Evolutionary conservation across 352 stramenopile species (phyloP).

Genomic region (Globisporangium nagaii): DNA sequence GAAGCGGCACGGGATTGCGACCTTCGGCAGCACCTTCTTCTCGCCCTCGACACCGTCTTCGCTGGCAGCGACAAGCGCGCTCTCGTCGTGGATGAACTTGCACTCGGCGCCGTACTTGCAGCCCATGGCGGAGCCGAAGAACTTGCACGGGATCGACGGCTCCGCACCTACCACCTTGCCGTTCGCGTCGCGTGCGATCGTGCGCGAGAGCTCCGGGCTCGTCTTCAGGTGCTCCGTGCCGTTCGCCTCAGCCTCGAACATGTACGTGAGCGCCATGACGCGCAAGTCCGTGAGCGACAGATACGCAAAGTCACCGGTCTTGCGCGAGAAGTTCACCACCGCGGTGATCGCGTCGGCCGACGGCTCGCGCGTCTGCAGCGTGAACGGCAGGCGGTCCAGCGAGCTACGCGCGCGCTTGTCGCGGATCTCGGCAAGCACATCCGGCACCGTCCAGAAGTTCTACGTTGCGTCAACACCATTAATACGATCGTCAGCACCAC

Average conservation of each 20-base stretch:
- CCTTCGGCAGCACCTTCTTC: conserved; percentile 35
- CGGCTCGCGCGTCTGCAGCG: conserved; percentile 71
- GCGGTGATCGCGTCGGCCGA: conserved; percentile 75
- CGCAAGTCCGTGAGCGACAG: conserved; percentile 83
- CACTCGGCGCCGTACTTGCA: conserved; percentile 80
- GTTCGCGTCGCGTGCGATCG: conserved; percentile 53
- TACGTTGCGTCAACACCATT: conserved; percentile 6
- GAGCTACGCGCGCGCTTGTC: conserved; percentile 70
- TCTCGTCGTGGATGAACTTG: conserved; percentile 75
- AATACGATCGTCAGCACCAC: conserved; percentile 1
- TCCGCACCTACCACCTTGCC: conserved; percentile 59
- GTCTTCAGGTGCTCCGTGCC: conserved; percentile 62
- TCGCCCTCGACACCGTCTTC: conserved; percentile 15
- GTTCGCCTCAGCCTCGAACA: conserved; percentile 76
- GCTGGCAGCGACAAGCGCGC: conserved; percentile 9
- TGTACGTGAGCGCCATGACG: conserved; percentile 86
- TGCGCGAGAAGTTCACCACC: conserved; percentile 77
- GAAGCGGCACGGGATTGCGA: conserved; percentile 69
- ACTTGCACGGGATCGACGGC: conserved; percentile 68
- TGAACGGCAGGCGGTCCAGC: conserved; percentile 71
- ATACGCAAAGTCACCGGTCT: conserved; percentile 82
- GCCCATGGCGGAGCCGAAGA: conserved; percentile 65
- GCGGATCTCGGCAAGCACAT: conserved; percentile 82
- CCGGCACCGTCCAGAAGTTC: conserved; percentile 85
- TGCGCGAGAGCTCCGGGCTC: conserved; percentile 63